These are phyloP conservation scores for Pythium periplocum DNA, from an alignment of 352 stramenopile species.

Conservation along the genomic window DNA sequence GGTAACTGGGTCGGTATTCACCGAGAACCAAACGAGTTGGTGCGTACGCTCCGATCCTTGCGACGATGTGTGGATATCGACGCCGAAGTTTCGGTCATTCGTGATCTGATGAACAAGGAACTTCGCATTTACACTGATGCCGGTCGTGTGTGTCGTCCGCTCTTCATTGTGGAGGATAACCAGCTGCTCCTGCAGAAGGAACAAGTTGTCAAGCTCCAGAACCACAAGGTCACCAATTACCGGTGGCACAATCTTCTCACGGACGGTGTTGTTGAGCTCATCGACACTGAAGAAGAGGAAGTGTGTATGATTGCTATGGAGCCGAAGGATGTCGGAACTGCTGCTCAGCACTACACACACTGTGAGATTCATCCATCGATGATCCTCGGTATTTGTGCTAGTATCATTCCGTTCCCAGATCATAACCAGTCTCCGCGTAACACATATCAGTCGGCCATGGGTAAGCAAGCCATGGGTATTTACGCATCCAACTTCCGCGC, in stretches of 20 bases:
- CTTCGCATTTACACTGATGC: conserved; percentile 99
- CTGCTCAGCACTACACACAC: conserved; percentile 97
- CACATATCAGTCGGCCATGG: conserved; percentile 99
- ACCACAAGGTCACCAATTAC: conserved; percentile 88
- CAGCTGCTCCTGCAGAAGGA: conserved; percentile 95
- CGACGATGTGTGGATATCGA: conserved; percentile 98
- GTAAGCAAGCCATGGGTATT: conserved; percentile 99
- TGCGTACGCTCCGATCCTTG: conserved; percentile 93
- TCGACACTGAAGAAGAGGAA: conserved; percentile 99
- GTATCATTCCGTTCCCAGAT: conserved; percentile 99
- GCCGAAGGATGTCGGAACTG: conserved; percentile 88
- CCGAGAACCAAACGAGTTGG: conserved; percentile 94
- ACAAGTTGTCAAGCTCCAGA: conserved; percentile 95
- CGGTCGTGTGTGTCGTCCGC: conserved; percentile 96
- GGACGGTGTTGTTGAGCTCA: conserved; percentile 96
- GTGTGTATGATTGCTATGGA: conserved; percentile 99
- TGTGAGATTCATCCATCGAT: conserved; percentile 99
- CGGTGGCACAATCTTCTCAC: conserved; percentile 86
- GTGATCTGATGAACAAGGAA: conserved; percentile 98
- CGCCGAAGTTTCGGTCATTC: conserved; percentile 97
- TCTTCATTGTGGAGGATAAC: conserved; percentile 99
- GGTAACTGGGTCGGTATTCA: conserved; percentile 99
- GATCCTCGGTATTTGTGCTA: conserved; percentile 99
- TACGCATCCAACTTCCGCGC: conserved; percentile 99
- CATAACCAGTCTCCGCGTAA: conserved; percentile 99